phyloP scores from a whole-genome alignment of 2,329 filamentous ascomycete genomes.

The Talaromyces albobiverticillius region DNA sequence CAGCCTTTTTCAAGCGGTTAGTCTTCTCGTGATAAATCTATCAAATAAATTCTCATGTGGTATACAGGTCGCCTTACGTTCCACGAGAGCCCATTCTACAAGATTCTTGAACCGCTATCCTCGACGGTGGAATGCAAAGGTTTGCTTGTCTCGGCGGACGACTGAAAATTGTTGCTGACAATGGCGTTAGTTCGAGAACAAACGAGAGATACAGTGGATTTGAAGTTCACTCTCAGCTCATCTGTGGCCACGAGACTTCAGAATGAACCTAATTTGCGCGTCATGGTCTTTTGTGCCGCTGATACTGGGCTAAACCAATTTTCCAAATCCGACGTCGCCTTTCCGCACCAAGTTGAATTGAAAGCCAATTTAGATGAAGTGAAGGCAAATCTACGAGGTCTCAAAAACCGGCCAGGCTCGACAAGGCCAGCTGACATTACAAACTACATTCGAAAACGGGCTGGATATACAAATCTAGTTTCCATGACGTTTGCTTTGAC shows the following conservation, averaged over 20 bases:
- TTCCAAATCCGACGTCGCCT: constrained; percentile 67
- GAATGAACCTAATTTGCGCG: constrained; percentile 60
- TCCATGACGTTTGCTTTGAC: constrained; percentile 91
- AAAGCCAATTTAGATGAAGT: constrained; percentile 85
- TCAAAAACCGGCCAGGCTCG: constrained; percentile 95
- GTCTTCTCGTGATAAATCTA: constrained; percentile 12
- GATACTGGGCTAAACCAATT: constrained; percentile 60
- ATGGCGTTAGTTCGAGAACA: constrained; percentile 53
- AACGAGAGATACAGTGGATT: constrained; percentile 57
- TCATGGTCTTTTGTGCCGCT: constrained; percentile 80
- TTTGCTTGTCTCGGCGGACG: constrained; percentile 42
- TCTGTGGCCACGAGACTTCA: constrained; percentile 56
- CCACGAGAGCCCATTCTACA: constrained; percentile 84
- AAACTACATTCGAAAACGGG: constrained; percentile 63
- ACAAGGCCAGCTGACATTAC: constrained; percentile 94
- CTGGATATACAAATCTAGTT: constrained; percentile 70
- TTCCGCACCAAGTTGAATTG: constrained; percentile 89
- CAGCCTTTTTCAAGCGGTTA: constrained; percentile 29
- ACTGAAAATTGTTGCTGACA: constrained; percentile 20
- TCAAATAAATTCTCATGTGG: background rate
- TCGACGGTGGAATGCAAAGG: constrained; percentile 68
- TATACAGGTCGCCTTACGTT: constrained; percentile 52
- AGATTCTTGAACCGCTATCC: constrained; percentile 64
- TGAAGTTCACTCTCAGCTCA: constrained; percentile 58
- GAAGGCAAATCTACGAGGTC: constrained; percentile 85